Conservation (phyloP, 2,329 filamentous ascomycete genomes). For the Aureobasidium vineae region DNA sequence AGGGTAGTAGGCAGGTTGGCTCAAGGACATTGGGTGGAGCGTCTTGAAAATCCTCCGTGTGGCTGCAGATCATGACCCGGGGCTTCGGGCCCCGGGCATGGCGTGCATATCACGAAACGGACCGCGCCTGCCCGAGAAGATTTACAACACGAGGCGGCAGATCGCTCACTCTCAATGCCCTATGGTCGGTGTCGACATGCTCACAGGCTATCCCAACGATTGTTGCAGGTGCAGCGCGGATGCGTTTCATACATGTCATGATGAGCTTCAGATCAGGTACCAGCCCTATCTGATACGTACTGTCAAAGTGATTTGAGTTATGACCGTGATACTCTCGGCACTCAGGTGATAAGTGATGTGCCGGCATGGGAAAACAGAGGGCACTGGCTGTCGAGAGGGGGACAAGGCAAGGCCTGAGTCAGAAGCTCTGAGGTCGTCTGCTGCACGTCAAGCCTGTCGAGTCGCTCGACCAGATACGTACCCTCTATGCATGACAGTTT, state of each 20-base stretch:
- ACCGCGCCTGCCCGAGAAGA: constrained; percentile 10
- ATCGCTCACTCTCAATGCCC: constrained; percentile 1
- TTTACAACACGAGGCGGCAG: constrained; percentile 11
- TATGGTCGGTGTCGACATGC: not conserved
- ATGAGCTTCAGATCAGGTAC: not conserved
- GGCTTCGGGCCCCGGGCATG: not conserved
- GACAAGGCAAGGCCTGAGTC: not conserved
- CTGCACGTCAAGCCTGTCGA: constrained; percentile 2
- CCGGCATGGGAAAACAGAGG: not conserved
- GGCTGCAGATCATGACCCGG: constrained; percentile 15
- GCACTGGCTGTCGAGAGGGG: not conserved
- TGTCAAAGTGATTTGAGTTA: not conserved
- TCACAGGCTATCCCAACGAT: not conserved
- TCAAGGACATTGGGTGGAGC: not conserved
- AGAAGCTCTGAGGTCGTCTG: not conserved
- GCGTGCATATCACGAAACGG: constrained; percentile 24
- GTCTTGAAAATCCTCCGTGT: constrained; percentile 2
- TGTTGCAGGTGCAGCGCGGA: constrained; percentile 14
- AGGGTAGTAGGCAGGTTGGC: not conserved
- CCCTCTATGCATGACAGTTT: constrained; percentile 1
- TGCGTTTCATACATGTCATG: constrained; percentile 7
- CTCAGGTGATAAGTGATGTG: constrained; percentile 6
- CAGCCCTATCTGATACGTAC: not conserved
- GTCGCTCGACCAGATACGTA: constrained; percentile 5
- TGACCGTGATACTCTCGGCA: not conserved